Evolutionary conservation across 2,329 filamentous ascomycete species (phyloP).

Genomic region (Knufia fluminis): DNA sequence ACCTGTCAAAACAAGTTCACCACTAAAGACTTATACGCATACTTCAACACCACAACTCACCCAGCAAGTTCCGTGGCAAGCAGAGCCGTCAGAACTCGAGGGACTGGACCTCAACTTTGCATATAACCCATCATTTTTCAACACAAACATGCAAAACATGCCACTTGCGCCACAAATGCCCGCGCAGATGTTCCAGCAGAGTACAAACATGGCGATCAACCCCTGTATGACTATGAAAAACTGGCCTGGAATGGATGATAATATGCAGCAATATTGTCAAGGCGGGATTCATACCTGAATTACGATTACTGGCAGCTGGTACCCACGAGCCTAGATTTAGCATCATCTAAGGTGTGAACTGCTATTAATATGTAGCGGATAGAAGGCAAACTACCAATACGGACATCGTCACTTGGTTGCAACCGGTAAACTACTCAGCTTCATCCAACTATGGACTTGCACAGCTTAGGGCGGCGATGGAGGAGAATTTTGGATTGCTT

Average conservation of each 20-base stretch:
- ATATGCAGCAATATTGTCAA: neutral
- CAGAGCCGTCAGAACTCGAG: conserved; percentile 15
- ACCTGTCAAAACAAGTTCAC: conserved; percentile 25
- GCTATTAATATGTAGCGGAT: neutral
- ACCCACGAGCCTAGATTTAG: neutral
- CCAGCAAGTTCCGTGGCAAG: neutral
- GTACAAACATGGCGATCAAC: conserved; percentile 17
- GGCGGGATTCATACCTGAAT: neutral
- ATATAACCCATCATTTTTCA: conserved; percentile 19
- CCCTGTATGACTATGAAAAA: conserved; percentile 23
- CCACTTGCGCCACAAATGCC: conserved; percentile 1
- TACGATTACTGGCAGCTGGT: too few relatives aligned
- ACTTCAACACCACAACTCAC: neutral
- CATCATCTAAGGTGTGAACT: neutral
- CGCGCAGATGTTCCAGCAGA: conserved; percentile 17
- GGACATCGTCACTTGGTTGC: too few relatives aligned
- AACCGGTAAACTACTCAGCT: too few relatives aligned
- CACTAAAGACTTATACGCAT: conserved; percentile 9
- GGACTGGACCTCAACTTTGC: conserved; percentile 22
- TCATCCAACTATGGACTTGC: neutral
- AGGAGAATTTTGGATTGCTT: too few relatives aligned
- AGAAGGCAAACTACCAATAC: neutral
- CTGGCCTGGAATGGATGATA: conserved; percentile 13
- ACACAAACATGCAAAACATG: conserved; percentile 14
- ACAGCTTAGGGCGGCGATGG: neutral